Evolutionary conservation across 2,329 filamentous ascomycete species (phyloP), one percentile per base, ranked within the genome.

Genomic region (Clonostachys byssicola): DNA sequence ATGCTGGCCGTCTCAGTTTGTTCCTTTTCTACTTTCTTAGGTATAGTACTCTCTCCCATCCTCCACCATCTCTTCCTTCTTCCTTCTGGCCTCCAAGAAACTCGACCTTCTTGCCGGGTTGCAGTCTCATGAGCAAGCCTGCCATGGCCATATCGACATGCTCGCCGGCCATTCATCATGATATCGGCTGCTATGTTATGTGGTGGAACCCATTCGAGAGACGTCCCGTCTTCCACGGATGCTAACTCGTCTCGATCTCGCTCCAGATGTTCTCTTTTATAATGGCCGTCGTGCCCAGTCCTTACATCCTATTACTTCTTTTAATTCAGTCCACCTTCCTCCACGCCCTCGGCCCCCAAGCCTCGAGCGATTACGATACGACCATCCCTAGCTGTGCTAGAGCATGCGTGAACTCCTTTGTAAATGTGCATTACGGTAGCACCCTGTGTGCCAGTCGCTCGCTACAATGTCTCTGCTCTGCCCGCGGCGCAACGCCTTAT

Each of bases 391-490:
- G 62, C 13, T 89, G 85, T 58, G 83, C 84, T 5, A 65, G 72
- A 51, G 55, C 63, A 40, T 91, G 87, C 61, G 73, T 90, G 54
- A 58, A 73, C 51, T 75, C 75, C 10, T 89, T 88, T 56, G 68
- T 89, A 54, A 61, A 64, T n/a, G 67, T 72, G 51, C 82, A 85
- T 60, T 88, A 80, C 58, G 71, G 73, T 35, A 56, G 61, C 17
- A 64, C 62, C 44, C 59, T 61, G 43, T 86, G 83, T 56, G 70
- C 64, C 34, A 65, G 66, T 13, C 71, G 75, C 12, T 73, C 83
- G 23, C 61, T 89, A 54, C 66, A 73, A 56, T 89, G 84, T 54
- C 71, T 90, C 7, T 91, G 87, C 61, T 74, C 75, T 36, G 72
- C 74, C 49, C 70, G 71, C 34, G 84, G 84, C 9, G 65, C 62